Conservation (phyloP, 306 rosid genomes). For the Sechiopsis laciniata region DNA sequence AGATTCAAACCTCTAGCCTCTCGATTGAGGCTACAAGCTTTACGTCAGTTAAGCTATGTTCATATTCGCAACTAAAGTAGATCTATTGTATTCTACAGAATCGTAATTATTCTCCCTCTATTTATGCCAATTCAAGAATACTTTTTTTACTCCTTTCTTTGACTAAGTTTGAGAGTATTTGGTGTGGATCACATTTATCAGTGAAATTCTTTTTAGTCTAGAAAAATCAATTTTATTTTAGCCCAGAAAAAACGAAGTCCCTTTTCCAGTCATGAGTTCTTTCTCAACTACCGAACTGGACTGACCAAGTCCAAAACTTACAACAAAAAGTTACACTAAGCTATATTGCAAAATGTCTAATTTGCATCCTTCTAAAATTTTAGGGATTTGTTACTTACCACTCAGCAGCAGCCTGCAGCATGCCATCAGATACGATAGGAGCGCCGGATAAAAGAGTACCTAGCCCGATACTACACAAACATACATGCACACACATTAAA, state of each 20-base stretch:
- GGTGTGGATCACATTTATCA: neutral
- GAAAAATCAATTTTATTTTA: neutral
- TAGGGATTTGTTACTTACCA: constrained; percentile 49
- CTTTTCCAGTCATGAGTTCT: neutral
- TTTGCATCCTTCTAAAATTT: neutral
- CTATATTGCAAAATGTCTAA: neutral
- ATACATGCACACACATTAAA: constrained; percentile 1
- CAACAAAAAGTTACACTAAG: too few relatives aligned
- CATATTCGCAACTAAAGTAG: too few relatives aligned
- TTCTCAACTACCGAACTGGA: too few relatives aligned
- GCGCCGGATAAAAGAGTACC: constrained; percentile 91
- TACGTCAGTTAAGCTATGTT: too few relatives aligned
- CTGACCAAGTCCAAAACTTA: too few relatives aligned
- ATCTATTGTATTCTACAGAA: too few relatives aligned
- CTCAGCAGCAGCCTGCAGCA: constrained; percentile 98
- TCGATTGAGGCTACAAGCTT: too few relatives aligned
- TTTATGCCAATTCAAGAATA: neutral
- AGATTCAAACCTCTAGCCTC: too few relatives aligned
- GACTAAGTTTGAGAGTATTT: neutral
- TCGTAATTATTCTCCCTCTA: neutral
- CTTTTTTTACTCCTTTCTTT: neutral
- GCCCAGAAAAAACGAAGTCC: neutral
- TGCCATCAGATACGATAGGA: constrained; percentile 77
- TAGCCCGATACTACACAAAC: constrained; percentile 78
- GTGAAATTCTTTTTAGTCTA: neutral